Percentiles rank a stretch among this genome's conserved stretches.
Evolutionary conservation across 345 rosid genomes (phyloP).

Genomic region (Erodium maritimum): DNA sequence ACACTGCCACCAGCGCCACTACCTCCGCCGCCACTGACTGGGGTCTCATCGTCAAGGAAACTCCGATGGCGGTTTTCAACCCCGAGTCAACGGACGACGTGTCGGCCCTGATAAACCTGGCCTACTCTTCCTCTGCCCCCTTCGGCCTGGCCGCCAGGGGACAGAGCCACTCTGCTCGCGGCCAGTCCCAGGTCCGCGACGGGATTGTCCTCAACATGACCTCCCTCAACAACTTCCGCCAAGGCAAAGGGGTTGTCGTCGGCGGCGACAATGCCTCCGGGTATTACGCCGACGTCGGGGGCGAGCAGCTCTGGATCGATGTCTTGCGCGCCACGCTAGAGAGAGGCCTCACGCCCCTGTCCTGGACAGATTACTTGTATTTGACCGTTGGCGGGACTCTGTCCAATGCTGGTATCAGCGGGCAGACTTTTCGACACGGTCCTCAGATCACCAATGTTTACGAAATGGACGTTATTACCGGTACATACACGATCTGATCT

Average conservation of each 20-base stretch:
- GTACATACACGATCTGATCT: not conserved
- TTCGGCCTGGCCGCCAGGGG: slow-evolving; percentile 13
- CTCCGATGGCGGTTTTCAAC: slow-evolving; percentile 14
- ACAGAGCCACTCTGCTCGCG: slow-evolving; percentile 11
- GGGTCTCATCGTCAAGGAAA: slow-evolving; percentile 15
- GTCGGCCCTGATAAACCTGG: slow-evolving; percentile 1
- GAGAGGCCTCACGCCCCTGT: slow-evolving; percentile 11
- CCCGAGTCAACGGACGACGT: slow-evolving; percentile 12
- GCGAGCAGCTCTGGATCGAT: slow-evolving; percentile 14
- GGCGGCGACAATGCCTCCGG: not conserved
- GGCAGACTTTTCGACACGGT: slow-evolving; percentile 15
- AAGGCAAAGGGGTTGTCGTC: not conserved
- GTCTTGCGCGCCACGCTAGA: slow-evolving; percentile 9
- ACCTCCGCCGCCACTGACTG: slow-evolving; percentile 10
- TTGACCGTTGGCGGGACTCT: slow-evolving; percentile 20
- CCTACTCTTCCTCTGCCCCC: slow-evolving; percentile 10
- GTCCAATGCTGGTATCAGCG: slow-evolving; percentile 23
- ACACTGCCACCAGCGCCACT: slow-evolving; percentile 1
- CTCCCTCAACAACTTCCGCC: not conserved
- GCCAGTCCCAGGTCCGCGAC: slow-evolving; percentile 11
- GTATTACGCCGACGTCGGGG: slow-evolving; percentile 15
- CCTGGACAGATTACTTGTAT: slow-evolving; percentile 19
- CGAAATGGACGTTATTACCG: slow-evolving; percentile 20
- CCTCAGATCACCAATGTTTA: slow-evolving; percentile 18
- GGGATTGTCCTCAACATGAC: slow-evolving; percentile 15